A percentile compares a stretch with the other conserved stretches of the same genome.
Evolutionary conservation across 1,284 basidiomycete genomes (phyloP).

Genomic region (Pseudozyma thailandica): DNA sequence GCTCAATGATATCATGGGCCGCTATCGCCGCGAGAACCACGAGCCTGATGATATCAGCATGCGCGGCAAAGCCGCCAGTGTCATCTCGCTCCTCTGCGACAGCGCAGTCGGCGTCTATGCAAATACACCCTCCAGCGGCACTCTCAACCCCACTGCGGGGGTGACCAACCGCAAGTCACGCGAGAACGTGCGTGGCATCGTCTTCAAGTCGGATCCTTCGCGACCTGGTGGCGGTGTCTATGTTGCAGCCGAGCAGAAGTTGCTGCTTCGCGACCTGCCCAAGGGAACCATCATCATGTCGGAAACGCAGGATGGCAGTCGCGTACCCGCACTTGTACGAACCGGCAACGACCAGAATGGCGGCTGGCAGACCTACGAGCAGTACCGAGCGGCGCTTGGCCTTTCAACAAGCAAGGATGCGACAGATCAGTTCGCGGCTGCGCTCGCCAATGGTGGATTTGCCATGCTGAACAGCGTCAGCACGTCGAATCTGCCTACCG

Average conservation of each 20-base stretch:
- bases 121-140: conserved; percentile 57
- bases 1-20: conserved; percentile 39
- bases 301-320: conserved; percentile 67
- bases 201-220: conserved; percentile 72
- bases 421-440: conserved; percentile 27
- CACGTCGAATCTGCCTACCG: conserved; percentile 1
- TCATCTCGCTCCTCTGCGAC: conserved; percentile 89
- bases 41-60: conserved; percentile 73
- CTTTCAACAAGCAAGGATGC: conserved; percentile 24
- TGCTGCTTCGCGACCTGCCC: conserved; percentile 75
- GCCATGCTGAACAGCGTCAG: conserved; percentile 37
- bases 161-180: conserved; percentile 67
- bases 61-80: conserved; percentile 87
- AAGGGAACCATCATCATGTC: conserved; percentile 75
- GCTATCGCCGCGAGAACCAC: conserved; percentile 55
- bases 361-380: conserved; percentile 64
- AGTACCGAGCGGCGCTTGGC: conserved; percentile 42
- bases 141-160: conserved; percentile 70
- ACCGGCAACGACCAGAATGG: conserved; percentile 52
- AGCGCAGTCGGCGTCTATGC: conserved; percentile 66
- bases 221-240: conserved; percentile 86
- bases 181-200: conserved; percentile 71
- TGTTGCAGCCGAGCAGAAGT: conserved; percentile 72
- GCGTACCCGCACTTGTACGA: conserved; percentile 49
- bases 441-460: conserved; percentile 36